These are phyloP conservation scores for Kwoniella heveanensis DNA, from an alignment of 768 basidiomycete genomes.

Conservation along the genomic window DNA sequence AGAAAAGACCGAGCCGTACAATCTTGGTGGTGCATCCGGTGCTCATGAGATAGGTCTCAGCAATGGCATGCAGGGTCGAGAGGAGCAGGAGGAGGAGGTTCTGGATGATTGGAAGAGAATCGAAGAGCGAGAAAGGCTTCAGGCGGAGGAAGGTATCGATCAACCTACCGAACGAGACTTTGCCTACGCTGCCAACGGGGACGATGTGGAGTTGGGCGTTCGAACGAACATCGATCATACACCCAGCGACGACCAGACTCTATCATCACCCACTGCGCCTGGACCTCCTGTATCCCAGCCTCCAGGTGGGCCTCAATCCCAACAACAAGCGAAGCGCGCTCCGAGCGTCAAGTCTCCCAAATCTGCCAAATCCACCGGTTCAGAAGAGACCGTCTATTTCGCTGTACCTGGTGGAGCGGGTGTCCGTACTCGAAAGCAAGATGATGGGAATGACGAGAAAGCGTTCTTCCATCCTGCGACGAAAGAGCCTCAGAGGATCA, in stretches of 20 bases:
- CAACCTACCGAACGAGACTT: conserved; percentile 18
- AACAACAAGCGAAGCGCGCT: conserved; percentile 5
- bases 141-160: conserved; percentile 5
- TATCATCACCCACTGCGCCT: conserved; percentile 23
- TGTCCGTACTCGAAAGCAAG: conserved; percentile 11
- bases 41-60: background rate
- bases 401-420: conserved; percentile 49
- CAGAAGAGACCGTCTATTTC: conserved; percentile 32
- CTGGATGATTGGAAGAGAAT: conserved; percentile 5
- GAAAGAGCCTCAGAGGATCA: conserved; percentile 68
- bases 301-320: background rate
- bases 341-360: conserved; percentile 5
- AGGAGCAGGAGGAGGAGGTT: background rate
- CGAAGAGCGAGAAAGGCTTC: conserved; percentile 11
- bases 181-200: conserved; percentile 19
- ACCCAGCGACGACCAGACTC: conserved; percentile 1
- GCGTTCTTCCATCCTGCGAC: conserved; percentile 82
- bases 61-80: background rate
- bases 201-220: conserved; percentile 16
- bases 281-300: conserved; percentile 14
- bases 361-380: background rate
- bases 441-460: conserved; percentile 35
- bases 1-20: background rate
- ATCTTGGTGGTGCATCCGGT: background rate
- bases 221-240: background rate